phyloP scores from a whole-genome alignment of 768 basidiomycete species.

The Neoboletus magnificus region DNA sequence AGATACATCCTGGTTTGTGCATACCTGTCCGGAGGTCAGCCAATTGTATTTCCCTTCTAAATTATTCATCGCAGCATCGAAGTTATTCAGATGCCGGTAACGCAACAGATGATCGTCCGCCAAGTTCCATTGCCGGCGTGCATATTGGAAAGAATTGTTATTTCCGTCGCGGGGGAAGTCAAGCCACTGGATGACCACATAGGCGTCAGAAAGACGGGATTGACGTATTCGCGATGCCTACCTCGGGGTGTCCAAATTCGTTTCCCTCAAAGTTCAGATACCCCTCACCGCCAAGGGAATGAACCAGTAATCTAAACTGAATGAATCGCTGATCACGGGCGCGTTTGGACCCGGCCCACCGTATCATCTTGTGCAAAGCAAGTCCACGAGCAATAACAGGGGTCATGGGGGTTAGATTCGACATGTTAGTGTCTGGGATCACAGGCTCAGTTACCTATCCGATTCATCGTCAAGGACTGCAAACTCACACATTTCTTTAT shows the following conservation, averaged over 20 bases:
- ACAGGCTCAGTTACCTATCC: not conserved
- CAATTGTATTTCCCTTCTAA: slow-evolving; percentile 79
- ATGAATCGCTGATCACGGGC: not conserved
- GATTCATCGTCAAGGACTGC: not conserved
- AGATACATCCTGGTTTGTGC: slow-evolving; percentile 3
- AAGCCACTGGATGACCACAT: slow-evolving; percentile 68
- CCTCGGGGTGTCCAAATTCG: slow-evolving; percentile 98
- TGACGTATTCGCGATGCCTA: slow-evolving; percentile 26
- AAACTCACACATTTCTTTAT: slow-evolving; percentile 96
- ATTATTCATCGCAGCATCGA: slow-evolving; percentile 90
- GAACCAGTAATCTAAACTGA: slow-evolving; percentile 69
- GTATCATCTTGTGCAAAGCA: slow-evolving; percentile 95
- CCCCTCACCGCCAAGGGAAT: slow-evolving; percentile 93
- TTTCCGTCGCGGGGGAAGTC: slow-evolving; percentile 98
- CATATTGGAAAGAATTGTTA: slow-evolving; percentile 93
- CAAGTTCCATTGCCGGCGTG: slow-evolving; percentile 95
- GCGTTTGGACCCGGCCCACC: slow-evolving; percentile 44
- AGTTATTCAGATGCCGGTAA: slow-evolving; percentile 93
- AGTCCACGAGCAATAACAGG: slow-evolving; percentile 85
- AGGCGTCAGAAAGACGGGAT: not conserved
- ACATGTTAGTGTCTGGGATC: slow-evolving; percentile 85
- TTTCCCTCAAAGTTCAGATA: slow-evolving; percentile 98
- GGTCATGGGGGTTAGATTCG: slow-evolving; percentile 77
- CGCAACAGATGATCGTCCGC: slow-evolving; percentile 82
- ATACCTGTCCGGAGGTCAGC: slow-evolving; percentile 77